A percentile compares a stretch with the other conserved stretches of the same genome.
Conservation (phyloP, 192 early-diverging fungal species). For the Kickxella alabastrina region DNA sequence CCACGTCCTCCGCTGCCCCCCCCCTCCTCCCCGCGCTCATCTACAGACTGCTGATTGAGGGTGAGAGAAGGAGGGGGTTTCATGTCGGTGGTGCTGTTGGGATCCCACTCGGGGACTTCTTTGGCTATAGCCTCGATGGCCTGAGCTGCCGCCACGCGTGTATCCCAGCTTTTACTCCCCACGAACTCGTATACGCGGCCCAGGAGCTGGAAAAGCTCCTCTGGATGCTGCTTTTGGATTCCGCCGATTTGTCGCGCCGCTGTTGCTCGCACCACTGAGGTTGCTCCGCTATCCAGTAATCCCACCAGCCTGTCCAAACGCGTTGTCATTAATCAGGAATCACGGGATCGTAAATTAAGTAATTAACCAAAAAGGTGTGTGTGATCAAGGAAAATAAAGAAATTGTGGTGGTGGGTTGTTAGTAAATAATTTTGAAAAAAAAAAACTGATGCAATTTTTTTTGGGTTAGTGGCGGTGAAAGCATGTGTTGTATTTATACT, state of each 20-base stretch:
- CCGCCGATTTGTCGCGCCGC: slow-evolving; percentile 96
- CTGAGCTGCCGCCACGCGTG: slow-evolving; percentile 87
- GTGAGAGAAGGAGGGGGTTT: too few species aligned
- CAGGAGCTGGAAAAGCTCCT: slow-evolving; percentile 86
- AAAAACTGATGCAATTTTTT: neutral
- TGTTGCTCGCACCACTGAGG: slow-evolving; percentile 75
- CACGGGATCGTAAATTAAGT: neutral
- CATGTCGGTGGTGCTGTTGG: slow-evolving; percentile 17
- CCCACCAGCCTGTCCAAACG: slow-evolving; percentile 92
- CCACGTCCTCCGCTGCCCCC: neutral
- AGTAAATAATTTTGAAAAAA: neutral
- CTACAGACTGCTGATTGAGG: too few species aligned
- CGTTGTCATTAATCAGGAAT: slow-evolving; percentile 18
- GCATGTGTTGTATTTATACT: too few species aligned
- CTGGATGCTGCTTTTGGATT: slow-evolving; percentile 89
- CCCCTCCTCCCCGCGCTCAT: neutral
- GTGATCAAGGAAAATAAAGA: neutral
- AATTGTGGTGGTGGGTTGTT: too few species aligned
- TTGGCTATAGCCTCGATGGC: slow-evolving; percentile 88
- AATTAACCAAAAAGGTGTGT: neutral
- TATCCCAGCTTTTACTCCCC: slow-evolving; percentile 89
- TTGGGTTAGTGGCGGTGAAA: too few species aligned
- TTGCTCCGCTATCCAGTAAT: slow-evolving; percentile 92
- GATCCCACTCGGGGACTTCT: slow-evolving; percentile 86
- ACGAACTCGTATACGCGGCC: slow-evolving; percentile 61